phyloP scores from a whole-genome alignment of 352 stramenopile genomes.

The Phytophthora nicotianae region DNA sequence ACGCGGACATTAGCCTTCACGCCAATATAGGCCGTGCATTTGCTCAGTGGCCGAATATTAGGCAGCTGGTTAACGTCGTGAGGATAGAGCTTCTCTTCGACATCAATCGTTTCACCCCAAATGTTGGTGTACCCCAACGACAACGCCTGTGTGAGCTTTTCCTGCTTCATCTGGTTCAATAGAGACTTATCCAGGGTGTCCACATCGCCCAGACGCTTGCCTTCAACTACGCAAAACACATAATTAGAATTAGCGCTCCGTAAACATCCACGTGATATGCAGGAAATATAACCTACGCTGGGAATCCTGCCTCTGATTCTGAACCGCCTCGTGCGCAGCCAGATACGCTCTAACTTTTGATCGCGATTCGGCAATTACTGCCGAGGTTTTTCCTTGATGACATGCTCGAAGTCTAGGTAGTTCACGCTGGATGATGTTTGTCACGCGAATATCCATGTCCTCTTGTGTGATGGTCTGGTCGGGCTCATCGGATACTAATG shows the following conservation, averaged over 20 bases:
- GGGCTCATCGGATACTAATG: slow-evolving; percentile 11
- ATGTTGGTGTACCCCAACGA: slow-evolving; percentile 45
- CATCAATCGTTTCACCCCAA: slow-evolving; percentile 27
- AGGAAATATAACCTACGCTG: slow-evolving; percentile 19
- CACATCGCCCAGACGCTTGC: slow-evolving; percentile 27
- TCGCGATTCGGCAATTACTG: slow-evolving; percentile 52
- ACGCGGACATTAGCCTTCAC: slow-evolving; percentile 76
- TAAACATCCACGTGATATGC: neutral
- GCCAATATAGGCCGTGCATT: slow-evolving; percentile 67
- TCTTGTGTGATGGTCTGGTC: slow-evolving; percentile 38
- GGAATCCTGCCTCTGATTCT: neutral
- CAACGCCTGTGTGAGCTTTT: slow-evolving; percentile 27
- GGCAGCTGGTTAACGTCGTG: slow-evolving; percentile 42
- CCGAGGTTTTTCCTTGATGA: slow-evolving; percentile 53
- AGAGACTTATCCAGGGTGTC: slow-evolving; percentile 38
- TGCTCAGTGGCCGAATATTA: slow-evolving; percentile 58
- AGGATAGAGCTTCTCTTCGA: slow-evolving; percentile 26
- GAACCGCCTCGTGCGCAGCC: slow-evolving; percentile 22
- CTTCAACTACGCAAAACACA: slow-evolving; percentile 19
- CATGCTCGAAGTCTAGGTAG: slow-evolving; percentile 54
- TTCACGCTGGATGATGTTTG: slow-evolving; percentile 45
- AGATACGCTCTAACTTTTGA: slow-evolving; percentile 38
- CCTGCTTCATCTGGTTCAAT: slow-evolving; percentile 52
- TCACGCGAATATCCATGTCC: slow-evolving; percentile 54
- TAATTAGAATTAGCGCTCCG: neutral